phyloP scores from a whole-genome alignment of 2,329 filamentous ascomycete genomes.

The Fusarium poae region DNA sequence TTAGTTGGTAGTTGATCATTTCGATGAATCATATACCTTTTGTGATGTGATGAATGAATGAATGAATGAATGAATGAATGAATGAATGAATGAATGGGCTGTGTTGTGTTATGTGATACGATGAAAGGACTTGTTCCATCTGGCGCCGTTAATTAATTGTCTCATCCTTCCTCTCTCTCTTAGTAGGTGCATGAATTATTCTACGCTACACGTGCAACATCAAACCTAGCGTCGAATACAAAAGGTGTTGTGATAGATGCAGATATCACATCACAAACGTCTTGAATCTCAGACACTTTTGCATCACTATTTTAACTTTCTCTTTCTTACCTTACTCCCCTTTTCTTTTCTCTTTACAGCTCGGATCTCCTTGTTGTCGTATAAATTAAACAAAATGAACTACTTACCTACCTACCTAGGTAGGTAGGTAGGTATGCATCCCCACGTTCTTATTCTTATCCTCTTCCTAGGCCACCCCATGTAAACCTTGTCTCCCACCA shows the following conservation, averaged over 20 bases:
- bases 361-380: not conserved
- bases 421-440: too few relatives aligned
- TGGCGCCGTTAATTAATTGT: not conserved
- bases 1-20: not conserved
- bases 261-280: not conserved
- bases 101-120: not conserved
- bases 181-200: not conserved
- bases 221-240: not conserved
- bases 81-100: not conserved
- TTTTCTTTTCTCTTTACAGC: not conserved
- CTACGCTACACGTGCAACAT: not conserved
- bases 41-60: not conserved
- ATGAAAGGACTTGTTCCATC: not conserved
- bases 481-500: slow-evolving; percentile 35
- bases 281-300: not conserved
- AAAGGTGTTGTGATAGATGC: slow-evolving; percentile 11
- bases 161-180: not conserved
- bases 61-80: not conserved
- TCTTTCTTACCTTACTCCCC: slow-evolving; percentile 13
- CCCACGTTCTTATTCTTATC: slow-evolving; percentile 11
- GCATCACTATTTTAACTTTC: slow-evolving; percentile 5
- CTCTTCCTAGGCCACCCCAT: not conserved
- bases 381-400: not conserved
- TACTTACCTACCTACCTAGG: too few relatives aligned
- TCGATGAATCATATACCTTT: not conserved